phyloP scores from a whole-genome alignment of 2,329 filamentous ascomycete species.

The Erysiphe pulchra region DNA sequence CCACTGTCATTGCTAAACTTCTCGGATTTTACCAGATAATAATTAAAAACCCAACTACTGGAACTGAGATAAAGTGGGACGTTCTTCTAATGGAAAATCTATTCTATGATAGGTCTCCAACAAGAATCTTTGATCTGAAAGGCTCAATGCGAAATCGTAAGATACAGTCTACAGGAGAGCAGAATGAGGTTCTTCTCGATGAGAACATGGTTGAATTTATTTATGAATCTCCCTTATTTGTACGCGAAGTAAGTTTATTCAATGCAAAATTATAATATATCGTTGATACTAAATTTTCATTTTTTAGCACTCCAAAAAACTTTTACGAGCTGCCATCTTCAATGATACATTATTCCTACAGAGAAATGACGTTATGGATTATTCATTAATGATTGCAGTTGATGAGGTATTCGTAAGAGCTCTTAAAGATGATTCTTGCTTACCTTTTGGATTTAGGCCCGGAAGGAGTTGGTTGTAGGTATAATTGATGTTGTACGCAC shows the following conservation, averaged over 20 bases:
- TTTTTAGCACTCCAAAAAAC: conserved; percentile 56
- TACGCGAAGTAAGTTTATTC: conserved; percentile 34
- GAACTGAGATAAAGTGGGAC: conserved; percentile 83
- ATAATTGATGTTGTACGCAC: conserved; percentile 98
- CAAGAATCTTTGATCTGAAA: conserved; percentile 83
- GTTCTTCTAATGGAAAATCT: conserved; percentile 91
- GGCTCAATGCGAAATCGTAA: conserved; percentile 97
- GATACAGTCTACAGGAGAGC: conserved; percentile 82
- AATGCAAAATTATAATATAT: neutral
- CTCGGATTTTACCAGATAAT: conserved; percentile 92
- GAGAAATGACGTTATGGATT: conserved; percentile 96
- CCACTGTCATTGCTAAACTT: conserved; percentile 97
- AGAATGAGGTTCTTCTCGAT: conserved; percentile 86
- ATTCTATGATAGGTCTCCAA: conserved; percentile 82
- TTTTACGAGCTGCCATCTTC: conserved; percentile 77
- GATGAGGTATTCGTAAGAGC: conserved; percentile 30
- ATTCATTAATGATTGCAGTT: conserved; percentile 93
- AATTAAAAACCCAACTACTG: conserved; percentile 82
- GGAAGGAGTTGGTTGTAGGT: conserved; percentile 80
- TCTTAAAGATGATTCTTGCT: neutral
- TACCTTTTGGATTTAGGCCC: conserved; percentile 14
- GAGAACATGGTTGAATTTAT: conserved; percentile 99
- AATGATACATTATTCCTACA: conserved; percentile 93
- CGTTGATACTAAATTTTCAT: neutral
- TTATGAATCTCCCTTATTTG: conserved; percentile 86